Evolutionary conservation across 192 early-diverging fungal species (phyloP), one percentile per base, ranked within the genome.

Genomic region (Coemansia sp.): DNA sequence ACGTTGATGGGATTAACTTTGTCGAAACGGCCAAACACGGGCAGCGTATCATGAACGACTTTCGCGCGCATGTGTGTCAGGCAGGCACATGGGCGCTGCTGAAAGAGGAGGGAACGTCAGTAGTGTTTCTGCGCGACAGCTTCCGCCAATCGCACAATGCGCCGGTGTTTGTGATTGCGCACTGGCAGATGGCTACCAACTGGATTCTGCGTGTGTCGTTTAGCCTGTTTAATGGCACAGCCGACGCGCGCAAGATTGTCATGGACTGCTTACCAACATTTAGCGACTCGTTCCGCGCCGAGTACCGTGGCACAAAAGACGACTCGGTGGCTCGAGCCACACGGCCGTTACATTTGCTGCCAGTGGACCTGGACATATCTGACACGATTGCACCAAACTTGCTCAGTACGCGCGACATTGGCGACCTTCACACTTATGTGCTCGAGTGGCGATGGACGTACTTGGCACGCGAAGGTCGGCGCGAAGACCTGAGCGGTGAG

Each of bases 381-480:
- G 63, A 66, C 32, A 47, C 15, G 2, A 53, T 62, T 24, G 53
- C 67, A 12, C 58, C 68, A 7, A 67, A 70, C 21, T 60, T 77
- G 41, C 71, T 76, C 15, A 70, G 54, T 52, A 82, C 72, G 9
- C 75, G 70, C 37, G 75, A 77, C 58, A 66, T 82, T 19, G 79
- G 79, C 32, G 71, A 82, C 43, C 14, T 82, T 67, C 73, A 82
- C 39, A 77, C 79, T 4, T 76, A 82, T 43, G 70, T 82, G 39
- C 65, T 82, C 6, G 79, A 82, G 39, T 82, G 79, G 79, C 74
- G 67, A 37, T 82, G 79, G 79, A 71, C 70, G 12, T 82, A 82
- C 41, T 67, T 76, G 56, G 75, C 79, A 9, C 79, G 75, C 58
- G 74, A 82, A 49, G 73, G 72, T 22, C 76, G 45, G 10, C 60